phyloP scores from a whole-genome alignment of 202 grass and related monocot genomes.

The Hordeum pubiflorum region DNA sequence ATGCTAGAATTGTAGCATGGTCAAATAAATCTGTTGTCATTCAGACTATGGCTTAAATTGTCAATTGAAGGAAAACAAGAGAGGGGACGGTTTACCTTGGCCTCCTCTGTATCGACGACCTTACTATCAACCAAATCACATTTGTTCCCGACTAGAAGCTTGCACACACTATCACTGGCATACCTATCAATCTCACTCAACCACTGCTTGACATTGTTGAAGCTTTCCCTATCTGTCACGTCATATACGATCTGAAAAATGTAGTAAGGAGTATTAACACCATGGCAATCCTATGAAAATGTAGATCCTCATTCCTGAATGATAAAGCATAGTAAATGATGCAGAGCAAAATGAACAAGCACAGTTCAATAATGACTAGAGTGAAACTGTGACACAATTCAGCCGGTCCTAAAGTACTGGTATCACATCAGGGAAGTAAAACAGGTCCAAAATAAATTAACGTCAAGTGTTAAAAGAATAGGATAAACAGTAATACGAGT shows the following conservation, averaged over 20 bases:
- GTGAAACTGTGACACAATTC: background rate
- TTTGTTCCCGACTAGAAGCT: constrained; percentile 94
- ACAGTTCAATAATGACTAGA: background rate
- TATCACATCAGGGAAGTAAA: background rate
- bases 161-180: constrained; percentile 87
- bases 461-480: background rate
- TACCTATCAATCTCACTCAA: constrained; percentile 95
- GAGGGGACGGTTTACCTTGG: constrained; percentile 42
- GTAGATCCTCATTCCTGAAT: background rate
- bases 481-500: background rate
- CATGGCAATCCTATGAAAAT: background rate
- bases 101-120: constrained; percentile 76
- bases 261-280: background rate
- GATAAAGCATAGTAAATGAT: background rate
- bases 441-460: background rate
- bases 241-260: constrained; percentile 81
- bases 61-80: background rate
- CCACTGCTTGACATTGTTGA: constrained; percentile 89
- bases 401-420: background rate
- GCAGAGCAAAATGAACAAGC: background rate
- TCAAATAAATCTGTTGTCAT: background rate
- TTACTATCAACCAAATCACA: constrained; percentile 78
- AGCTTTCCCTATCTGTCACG: constrained; percentile 77
- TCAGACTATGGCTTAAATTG: background rate
- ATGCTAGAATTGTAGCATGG: background rate